Conservation (phyloP, 352 stramenopile genomes). For the Thalassiosira oceanica region DNA sequence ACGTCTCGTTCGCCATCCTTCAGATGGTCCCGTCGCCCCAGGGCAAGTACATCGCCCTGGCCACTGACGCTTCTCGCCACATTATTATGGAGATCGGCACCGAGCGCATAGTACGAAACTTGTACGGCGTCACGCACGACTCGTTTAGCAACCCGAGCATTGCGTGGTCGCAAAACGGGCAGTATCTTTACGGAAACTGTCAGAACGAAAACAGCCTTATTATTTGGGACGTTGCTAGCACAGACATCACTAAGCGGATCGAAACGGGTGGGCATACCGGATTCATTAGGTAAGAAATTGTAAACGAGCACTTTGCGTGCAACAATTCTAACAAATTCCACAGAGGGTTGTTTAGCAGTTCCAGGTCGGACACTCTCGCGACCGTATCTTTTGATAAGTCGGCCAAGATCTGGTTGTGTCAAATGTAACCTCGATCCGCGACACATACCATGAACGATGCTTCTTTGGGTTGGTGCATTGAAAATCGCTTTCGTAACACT, state of each 20-base stretch:
- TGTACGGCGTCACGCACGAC: conserved; percentile 78
- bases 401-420: conserved; percentile 62
- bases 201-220: conserved; percentile 65
- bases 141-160: conserved; percentile 74
- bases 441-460: too few species aligned
- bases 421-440: too few species aligned
- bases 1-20: conserved; percentile 78
- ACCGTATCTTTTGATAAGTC: conserved; percentile 76
- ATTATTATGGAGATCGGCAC: conserved; percentile 72
- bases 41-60: conserved; percentile 64
- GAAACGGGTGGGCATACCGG: conserved; percentile 43
- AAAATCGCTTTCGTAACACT: too few species aligned
- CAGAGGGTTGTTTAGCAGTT: conserved; percentile 66
- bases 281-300: too few species aligned
- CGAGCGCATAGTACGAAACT: conserved; percentile 58
- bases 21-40: conserved; percentile 54
- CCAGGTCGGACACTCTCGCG: conserved; percentile 54
- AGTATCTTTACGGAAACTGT: conserved; percentile 76
- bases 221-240: conserved; percentile 75
- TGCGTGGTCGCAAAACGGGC: conserved; percentile 64
- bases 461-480: too few species aligned
- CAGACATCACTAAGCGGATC: conserved; percentile 62
- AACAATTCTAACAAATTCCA: too few species aligned
- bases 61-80: conserved; percentile 74
- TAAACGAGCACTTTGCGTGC: conserved; percentile 45